Percentiles rank a stretch among this genome's conserved stretches.
Conservation (phyloP, 345 rosid species). For the Ceriops zippeliana region DNA sequence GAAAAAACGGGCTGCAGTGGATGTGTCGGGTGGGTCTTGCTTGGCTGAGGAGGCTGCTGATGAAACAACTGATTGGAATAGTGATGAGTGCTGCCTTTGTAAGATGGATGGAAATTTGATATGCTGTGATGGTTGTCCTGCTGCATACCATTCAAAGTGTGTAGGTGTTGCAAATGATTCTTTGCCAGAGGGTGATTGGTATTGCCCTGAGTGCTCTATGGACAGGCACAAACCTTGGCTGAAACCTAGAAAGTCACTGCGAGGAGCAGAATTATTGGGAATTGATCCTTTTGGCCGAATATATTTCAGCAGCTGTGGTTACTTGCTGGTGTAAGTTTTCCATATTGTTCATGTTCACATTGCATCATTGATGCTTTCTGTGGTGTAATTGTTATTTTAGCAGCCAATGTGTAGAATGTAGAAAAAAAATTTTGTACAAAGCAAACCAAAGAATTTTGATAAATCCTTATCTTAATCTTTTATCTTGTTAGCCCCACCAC, state of each 20-base stretch:
- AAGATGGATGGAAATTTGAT: constrained; percentile 95
- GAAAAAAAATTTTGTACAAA: background rate
- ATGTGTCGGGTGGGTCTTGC: constrained; percentile 43
- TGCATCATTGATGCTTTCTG: no score
- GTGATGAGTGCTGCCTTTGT: constrained; percentile 89
- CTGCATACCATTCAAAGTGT: constrained; percentile 97
- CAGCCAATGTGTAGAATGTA: background rate
- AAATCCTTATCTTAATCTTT: no score
- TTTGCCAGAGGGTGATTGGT: constrained; percentile 97
- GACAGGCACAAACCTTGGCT: constrained; percentile 48
- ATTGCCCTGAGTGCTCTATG: constrained; percentile 89
- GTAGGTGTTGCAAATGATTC: constrained; percentile 74
- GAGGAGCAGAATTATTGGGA: constrained; percentile 88
- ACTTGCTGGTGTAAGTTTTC: constrained; percentile 88
- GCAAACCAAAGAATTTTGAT: background rate
- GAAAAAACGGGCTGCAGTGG: constrained; percentile 49
- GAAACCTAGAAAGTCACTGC: constrained; percentile 55
- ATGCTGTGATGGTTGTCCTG: constrained; percentile 99
- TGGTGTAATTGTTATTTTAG: background rate
- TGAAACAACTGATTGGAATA: constrained; percentile 65
- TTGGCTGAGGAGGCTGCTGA: constrained; percentile 54
- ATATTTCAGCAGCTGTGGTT: constrained; percentile 79
- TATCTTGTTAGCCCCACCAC: no score
- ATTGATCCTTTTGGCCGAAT: constrained; percentile 69
- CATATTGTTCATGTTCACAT: constrained; percentile 1